These are phyloP conservation scores for Cicer cuneatum DNA, from an alignment of 306 rosid species.

Conservation along the genomic window DNA sequence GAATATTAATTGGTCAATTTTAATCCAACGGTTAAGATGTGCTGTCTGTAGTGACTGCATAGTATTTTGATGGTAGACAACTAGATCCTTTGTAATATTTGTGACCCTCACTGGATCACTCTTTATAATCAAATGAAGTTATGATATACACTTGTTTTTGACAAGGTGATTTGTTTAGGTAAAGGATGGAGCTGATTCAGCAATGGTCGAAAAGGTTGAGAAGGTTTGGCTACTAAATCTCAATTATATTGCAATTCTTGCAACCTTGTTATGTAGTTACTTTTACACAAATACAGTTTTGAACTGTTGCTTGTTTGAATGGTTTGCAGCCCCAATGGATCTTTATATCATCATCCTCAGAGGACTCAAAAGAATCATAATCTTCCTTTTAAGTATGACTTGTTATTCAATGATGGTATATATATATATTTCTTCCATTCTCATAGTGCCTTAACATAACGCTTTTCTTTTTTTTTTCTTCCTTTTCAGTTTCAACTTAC, in stretches of 20 bases:
- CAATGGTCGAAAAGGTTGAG: conserved; percentile 35
- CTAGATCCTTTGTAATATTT: background rate
- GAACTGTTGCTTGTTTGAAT: conserved; percentile 27
- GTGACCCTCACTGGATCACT: conserved; percentile 3
- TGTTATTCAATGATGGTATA: conserved; percentile 30
- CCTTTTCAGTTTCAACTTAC: background rate
- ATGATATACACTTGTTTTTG: conserved; percentile 24
- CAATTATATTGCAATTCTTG: conserved; percentile 1
- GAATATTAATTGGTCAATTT: background rate
- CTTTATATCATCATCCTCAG: conserved; percentile 1
- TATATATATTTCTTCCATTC: background rate
- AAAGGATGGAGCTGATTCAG: conserved; percentile 63
- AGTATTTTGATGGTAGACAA: background rate
- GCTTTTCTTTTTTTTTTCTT: background rate
- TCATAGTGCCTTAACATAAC: background rate
- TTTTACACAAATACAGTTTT: background rate
- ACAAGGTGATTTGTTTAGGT: conserved; percentile 52
- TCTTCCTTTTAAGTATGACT: background rate
- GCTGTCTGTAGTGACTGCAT: background rate
- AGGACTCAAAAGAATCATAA: background rate
- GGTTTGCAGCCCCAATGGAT: conserved; percentile 1
- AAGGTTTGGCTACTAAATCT: conserved; percentile 47
- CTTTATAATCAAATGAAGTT: conserved; percentile 12
- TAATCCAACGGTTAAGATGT: background rate
- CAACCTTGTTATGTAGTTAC: background rate